Evolutionary conservation across 768 basidiomycete genomes (phyloP).

Genomic region (Tricholoma furcatifolium): DNA sequence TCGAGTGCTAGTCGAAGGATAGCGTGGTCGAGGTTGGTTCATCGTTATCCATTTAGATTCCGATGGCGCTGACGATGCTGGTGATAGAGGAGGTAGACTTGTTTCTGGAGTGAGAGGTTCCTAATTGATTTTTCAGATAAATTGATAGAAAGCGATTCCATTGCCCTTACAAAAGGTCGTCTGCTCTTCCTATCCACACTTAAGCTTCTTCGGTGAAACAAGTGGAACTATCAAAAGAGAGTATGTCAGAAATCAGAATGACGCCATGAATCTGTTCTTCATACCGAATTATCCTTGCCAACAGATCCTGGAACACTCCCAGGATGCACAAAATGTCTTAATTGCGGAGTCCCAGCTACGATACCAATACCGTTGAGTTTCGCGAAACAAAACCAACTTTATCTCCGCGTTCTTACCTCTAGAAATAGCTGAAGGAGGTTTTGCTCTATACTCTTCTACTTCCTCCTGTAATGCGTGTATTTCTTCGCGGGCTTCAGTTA

Average conservation of each 20-base stretch:
- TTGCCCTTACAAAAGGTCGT: conserved; percentile 22
- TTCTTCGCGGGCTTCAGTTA: conserved; percentile 79
- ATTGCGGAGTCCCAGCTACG: conserved; percentile 40
- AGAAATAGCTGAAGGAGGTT: conserved; percentile 35
- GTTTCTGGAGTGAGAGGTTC: conserved; percentile 48
- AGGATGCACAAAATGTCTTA: conserved; percentile 37
- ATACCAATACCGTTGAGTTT: background rate
- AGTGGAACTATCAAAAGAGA: conserved; percentile 14
- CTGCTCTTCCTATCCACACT: conserved; percentile 26
- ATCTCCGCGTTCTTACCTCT: conserved; percentile 35
- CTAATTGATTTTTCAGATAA: conserved; percentile 15
- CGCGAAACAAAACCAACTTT: background rate
- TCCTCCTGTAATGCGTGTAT: conserved; percentile 68
- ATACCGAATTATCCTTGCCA: conserved; percentile 34
- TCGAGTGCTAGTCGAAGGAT: conserved; percentile 26
- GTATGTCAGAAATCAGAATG: background rate
- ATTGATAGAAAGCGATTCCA: background rate
- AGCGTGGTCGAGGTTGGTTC: conserved; percentile 25
- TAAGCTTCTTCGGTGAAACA: conserved; percentile 19
- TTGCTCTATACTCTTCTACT: conserved; percentile 67
- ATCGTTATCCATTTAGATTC: conserved; percentile 30
- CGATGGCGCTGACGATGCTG: conserved; percentile 32
- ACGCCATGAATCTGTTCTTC: conserved; percentile 4
- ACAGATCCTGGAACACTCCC: conserved; percentile 45
- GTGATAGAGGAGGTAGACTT: conserved; percentile 41